phyloP scores from a whole-genome alignment of 345 rosid genomes.

The Aquilaria malaccensis region DNA sequence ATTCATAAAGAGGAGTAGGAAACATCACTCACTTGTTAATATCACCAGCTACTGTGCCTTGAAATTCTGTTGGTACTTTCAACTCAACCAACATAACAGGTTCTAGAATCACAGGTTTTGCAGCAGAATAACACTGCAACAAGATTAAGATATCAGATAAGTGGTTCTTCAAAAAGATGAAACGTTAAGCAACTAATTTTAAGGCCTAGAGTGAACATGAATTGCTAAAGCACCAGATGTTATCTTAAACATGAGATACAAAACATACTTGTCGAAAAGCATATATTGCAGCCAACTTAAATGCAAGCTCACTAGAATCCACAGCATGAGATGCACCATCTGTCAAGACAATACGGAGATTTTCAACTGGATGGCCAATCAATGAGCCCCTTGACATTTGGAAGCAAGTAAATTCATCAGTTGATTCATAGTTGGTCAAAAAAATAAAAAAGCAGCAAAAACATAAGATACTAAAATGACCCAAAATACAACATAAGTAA shows the following conservation, averaged over 20 bases:
- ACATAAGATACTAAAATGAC: background rate
- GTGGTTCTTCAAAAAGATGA: background rate
- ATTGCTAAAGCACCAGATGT: background rate
- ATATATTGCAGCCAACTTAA: constrained; percentile 93
- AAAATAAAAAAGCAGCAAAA: background rate
- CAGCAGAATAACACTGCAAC: constrained; percentile 69
- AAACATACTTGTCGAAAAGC: constrained; percentile 78
- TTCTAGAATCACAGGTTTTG: constrained; percentile 89
- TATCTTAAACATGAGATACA: background rate
- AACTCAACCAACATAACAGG: constrained; percentile 96
- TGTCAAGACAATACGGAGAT: constrained; percentile 67
- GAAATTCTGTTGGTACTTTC: constrained; percentile 93
- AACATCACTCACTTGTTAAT: constrained; percentile 68
- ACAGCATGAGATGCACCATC: constrained; percentile 97
- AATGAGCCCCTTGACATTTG: constrained; percentile 67
- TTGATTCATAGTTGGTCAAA: background rate
- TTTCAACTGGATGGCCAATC: constrained; percentile 97
- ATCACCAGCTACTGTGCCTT: constrained; percentile 96
- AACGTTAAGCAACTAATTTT: background rate
- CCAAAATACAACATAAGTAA: background rate
- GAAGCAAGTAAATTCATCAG: constrained; percentile 7
- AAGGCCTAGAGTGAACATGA: background rate
- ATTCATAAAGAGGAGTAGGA: constrained; percentile 3
- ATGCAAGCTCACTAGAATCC: constrained; percentile 98
- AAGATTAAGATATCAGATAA: background rate